Percentiles rank a stretch among this genome's conserved stretches.
Conservation (phyloP, 768 basidiomycete species). For the Termitomyces sp. region DNA sequence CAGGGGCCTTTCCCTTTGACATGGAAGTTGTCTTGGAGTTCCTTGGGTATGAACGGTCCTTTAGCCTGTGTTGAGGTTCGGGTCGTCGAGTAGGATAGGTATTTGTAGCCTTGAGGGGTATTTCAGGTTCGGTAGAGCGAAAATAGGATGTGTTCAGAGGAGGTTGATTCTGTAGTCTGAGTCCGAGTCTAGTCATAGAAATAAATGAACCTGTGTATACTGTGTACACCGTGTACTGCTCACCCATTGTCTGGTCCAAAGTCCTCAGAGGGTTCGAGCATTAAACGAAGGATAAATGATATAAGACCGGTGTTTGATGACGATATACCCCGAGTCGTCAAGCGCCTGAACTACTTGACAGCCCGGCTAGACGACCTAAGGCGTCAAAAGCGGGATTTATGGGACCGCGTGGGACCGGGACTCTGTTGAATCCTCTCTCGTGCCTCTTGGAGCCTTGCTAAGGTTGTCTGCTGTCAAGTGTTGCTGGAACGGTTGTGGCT, state of each 20-base stretch:
- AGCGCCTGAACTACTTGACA: not conserved
- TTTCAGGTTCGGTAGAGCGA: not conserved
- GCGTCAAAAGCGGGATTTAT: not conserved
- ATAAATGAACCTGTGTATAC: not conserved
- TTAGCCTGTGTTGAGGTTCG: not conserved
- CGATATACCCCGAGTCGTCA: not conserved
- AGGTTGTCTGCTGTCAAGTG: not conserved
- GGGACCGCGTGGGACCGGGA: not conserved
- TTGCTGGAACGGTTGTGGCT: not conserved
- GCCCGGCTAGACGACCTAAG: slow-evolving; percentile 1
- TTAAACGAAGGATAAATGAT: not conserved
- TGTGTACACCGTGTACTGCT: not conserved
- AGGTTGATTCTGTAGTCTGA: not conserved
- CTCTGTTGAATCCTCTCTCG: not conserved
- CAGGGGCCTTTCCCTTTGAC: slow-evolving; percentile 8
- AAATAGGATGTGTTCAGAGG: slow-evolving; percentile 3
- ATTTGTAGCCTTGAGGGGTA: not conserved
- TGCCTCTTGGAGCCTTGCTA: not conserved
- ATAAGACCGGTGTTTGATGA: not conserved
- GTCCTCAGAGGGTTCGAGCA: not conserved
- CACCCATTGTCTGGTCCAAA: slow-evolving; percentile 9
- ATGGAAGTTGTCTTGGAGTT: slow-evolving; percentile 4
- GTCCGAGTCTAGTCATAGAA: slow-evolving; percentile 1
- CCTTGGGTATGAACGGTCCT: not conserved
- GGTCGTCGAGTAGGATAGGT: not conserved